Conservation (phyloP, 2,329 filamentous ascomycete species). For the Arthrobotrys iridis region DNA sequence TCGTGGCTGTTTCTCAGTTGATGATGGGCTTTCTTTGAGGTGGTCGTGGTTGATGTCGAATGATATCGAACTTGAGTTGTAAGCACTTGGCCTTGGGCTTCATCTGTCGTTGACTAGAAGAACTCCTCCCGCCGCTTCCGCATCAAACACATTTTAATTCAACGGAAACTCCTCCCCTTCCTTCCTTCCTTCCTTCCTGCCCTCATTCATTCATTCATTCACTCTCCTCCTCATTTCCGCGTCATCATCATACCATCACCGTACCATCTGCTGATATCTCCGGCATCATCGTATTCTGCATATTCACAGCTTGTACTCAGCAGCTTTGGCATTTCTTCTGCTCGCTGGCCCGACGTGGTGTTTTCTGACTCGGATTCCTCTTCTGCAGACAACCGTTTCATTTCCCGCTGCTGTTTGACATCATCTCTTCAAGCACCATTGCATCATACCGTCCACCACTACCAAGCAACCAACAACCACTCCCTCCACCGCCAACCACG, state of each 20-base stretch:
- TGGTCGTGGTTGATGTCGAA: neutral
- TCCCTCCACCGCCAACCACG: neutral
- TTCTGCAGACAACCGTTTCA: slow-evolving; percentile 21
- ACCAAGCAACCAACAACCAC: neutral
- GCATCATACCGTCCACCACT: slow-evolving; percentile 32
- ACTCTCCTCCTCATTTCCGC: slow-evolving; percentile 3
- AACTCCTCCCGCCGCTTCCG: slow-evolving; percentile 19
- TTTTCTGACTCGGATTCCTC: slow-evolving; percentile 15
- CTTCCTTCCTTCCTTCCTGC: neutral
- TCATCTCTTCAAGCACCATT: slow-evolving; percentile 44
- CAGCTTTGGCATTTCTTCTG: neutral
- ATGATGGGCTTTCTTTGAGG: neutral
- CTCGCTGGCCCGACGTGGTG: neutral
- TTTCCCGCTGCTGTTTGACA: slow-evolving; percentile 46
- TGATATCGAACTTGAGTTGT: neutral
- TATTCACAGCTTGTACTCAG: neutral
- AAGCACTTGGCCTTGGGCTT: too few species aligned
- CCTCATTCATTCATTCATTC: too few species aligned
- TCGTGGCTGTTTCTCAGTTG: slow-evolving; percentile 6
- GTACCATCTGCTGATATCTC: neutral
- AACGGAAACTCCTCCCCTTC: neutral
- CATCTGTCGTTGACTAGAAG: neutral
- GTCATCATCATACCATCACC: neutral
- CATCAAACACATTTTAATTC: neutral
- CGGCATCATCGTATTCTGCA: neutral